These are phyloP conservation scores for Penicillium brasilianum DNA, from an alignment of 2,329 filamentous ascomycete species.

Conservation along the genomic window DNA sequence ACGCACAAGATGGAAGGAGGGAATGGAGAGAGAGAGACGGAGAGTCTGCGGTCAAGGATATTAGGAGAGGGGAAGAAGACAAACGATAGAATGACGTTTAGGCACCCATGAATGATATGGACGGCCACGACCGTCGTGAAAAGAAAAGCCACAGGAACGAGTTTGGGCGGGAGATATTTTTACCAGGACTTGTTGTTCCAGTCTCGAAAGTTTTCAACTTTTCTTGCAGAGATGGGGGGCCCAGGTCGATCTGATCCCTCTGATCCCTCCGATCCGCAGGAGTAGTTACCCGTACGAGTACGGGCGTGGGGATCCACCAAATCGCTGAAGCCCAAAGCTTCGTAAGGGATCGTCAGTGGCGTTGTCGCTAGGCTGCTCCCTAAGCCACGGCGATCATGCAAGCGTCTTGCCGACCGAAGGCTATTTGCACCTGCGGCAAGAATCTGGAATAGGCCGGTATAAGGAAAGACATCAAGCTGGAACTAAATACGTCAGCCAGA, in stretches of 20 bases:
- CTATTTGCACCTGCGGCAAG: conserved; percentile 1
- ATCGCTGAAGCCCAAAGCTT: conserved; percentile 3
- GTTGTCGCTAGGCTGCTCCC: conserved; percentile 18
- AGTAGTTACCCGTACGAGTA: background rate
- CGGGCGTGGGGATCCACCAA: background rate
- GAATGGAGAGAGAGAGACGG: background rate
- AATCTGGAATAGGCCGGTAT: background rate
- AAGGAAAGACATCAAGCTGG: background rate
- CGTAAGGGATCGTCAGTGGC: conserved; percentile 33
- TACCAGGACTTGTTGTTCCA: background rate
- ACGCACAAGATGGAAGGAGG: background rate
- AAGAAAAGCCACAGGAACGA: conserved; percentile 2
- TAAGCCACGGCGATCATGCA: conserved; percentile 26
- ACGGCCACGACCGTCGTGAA: background rate
- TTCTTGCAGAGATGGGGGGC: background rate
- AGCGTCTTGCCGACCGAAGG: background rate
- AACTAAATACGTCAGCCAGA: background rate
- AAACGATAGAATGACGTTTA: conserved; percentile 19
- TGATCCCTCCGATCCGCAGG: background rate
- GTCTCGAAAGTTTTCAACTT: background rate
- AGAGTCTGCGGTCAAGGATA: background rate
- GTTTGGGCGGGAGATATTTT: background rate
- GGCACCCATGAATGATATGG: conserved; percentile 9
- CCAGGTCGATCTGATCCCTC: conserved; percentile 3
- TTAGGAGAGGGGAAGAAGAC: conserved; percentile 3